Evolutionary conservation across 306 rosid genomes (phyloP).

Genomic region (Glycine latifolia): DNA sequence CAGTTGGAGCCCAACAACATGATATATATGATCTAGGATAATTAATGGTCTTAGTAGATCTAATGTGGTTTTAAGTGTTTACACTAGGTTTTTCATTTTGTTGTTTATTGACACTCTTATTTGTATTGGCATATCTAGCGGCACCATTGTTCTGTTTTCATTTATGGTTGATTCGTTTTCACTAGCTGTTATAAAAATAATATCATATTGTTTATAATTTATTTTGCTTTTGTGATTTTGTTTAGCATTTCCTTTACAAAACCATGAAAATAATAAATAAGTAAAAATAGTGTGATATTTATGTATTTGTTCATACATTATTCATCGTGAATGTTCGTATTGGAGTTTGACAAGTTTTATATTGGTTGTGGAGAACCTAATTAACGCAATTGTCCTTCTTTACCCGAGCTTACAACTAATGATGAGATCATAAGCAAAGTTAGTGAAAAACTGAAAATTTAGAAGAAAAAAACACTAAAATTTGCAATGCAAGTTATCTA

Average conservation of each 20-base stretch:
- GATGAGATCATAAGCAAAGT: background rate
- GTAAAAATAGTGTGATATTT: background rate
- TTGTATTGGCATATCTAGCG: background rate
- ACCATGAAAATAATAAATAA: background rate
- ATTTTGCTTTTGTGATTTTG: background rate
- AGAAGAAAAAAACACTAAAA: too few relatives aligned
- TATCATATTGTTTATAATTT: background rate
- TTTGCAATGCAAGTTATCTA: too few relatives aligned
- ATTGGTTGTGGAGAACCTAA: background rate
- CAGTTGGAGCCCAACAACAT: background rate
- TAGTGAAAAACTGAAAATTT: background rate
- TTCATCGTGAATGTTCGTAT: background rate
- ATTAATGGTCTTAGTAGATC: conserved; percentile 7
- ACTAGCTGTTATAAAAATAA: background rate
- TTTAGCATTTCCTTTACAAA: background rate
- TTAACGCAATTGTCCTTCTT: background rate
- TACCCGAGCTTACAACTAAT: background rate
- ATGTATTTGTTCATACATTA: background rate
- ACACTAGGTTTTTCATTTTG: background rate
- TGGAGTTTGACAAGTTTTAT: background rate
- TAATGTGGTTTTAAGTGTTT: background rate
- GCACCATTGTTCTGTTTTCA: background rate
- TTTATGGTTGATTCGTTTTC: background rate
- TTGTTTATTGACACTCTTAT: background rate
- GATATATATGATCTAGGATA: conserved; percentile 9